Evolutionary conservation across 2,329 filamentous ascomycete species (phyloP).

Genomic region (Alternaria arbusti): DNA sequence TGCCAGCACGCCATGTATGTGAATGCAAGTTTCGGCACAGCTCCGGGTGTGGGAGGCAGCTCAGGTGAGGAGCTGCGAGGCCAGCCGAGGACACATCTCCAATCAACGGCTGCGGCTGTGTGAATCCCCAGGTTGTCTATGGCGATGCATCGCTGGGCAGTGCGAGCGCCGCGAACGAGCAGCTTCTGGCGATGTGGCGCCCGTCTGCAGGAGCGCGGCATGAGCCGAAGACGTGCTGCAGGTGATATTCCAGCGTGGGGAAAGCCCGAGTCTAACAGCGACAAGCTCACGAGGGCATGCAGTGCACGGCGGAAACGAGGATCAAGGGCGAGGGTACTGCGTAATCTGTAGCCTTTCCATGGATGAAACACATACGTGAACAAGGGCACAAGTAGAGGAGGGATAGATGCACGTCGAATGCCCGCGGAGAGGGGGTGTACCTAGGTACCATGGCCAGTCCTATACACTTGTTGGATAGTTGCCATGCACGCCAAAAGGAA

Average conservation of each 20-base stretch:
- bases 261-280: background rate
- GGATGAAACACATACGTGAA: background rate
- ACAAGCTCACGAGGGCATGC: background rate
- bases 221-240: slow-evolving; percentile 20
- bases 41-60: slow-evolving; percentile 15
- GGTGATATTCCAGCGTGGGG: slow-evolving; percentile 10
- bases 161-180: slow-evolving; percentile 20
- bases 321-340: background rate
- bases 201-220: slow-evolving; percentile 29
- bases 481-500: background rate
- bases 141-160: slow-evolving; percentile 7
- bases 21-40: slow-evolving; percentile 4
- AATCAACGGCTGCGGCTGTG: slow-evolving; percentile 30
- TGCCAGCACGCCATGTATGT: slow-evolving; percentile 17
- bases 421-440: background rate
- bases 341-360: background rate
- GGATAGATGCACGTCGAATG: background rate
- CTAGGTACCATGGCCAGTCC: background rate
- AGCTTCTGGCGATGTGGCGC: slow-evolving; percentile 30
- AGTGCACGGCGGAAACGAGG: background rate
- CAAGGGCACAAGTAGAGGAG: background rate
- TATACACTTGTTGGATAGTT: background rate
- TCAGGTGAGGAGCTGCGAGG: slow-evolving; percentile 33
- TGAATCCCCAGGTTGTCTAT: slow-evolving; percentile 27
- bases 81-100: slow-evolving; percentile 35